Percentiles rank a stretch among this genome's conserved stretches.
Evolutionary conservation across 2,329 filamentous ascomycete species (phyloP).

Genomic region (Calonectria montana): DNA sequence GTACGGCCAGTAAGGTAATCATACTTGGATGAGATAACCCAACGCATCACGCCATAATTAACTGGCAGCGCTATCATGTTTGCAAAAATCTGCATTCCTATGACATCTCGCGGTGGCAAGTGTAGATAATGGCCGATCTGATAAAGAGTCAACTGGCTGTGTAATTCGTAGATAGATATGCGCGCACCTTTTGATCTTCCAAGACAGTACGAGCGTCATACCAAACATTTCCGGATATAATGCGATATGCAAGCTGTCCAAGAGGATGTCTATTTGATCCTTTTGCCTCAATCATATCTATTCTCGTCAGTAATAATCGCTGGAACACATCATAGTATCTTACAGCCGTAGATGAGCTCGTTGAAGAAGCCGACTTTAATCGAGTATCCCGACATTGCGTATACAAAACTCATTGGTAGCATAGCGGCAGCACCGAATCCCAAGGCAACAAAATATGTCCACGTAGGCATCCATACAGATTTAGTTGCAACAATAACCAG

Average conservation of each 20-base stretch:
- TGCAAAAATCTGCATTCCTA: constrained; percentile 71
- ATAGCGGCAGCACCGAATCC: constrained; percentile 66
- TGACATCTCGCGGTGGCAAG: constrained; percentile 67
- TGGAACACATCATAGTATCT: constrained; percentile 30
- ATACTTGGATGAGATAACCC: constrained; percentile 67
- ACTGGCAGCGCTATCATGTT: constrained; percentile 69
- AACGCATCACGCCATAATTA: constrained; percentile 70
- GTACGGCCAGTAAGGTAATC: constrained; percentile 64
- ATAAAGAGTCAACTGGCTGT: neutral
- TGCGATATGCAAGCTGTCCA: constrained; percentile 67
- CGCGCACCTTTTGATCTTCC: constrained; percentile 64
- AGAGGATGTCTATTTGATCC: constrained; percentile 65
- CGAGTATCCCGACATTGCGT: constrained; percentile 65
- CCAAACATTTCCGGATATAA: constrained; percentile 72
- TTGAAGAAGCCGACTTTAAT: constrained; percentile 14
- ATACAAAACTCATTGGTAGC: constrained; percentile 68
- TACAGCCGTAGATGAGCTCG: constrained; percentile 10
- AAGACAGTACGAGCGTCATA: constrained; percentile 68
- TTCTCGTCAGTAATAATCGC: constrained; percentile 41
- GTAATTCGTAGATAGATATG: too few species aligned
- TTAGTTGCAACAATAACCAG: constrained; percentile 62
- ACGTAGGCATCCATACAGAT: constrained; percentile 68
- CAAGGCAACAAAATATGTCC: constrained; percentile 69
- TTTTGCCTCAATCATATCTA: constrained; percentile 66
- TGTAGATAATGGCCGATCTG: constrained; percentile 73